Evolutionary conservation across 2,329 filamentous ascomycete species (phyloP), one percentile per base, ranked within the genome.

Genomic region (Apiospora sp.): DNA sequence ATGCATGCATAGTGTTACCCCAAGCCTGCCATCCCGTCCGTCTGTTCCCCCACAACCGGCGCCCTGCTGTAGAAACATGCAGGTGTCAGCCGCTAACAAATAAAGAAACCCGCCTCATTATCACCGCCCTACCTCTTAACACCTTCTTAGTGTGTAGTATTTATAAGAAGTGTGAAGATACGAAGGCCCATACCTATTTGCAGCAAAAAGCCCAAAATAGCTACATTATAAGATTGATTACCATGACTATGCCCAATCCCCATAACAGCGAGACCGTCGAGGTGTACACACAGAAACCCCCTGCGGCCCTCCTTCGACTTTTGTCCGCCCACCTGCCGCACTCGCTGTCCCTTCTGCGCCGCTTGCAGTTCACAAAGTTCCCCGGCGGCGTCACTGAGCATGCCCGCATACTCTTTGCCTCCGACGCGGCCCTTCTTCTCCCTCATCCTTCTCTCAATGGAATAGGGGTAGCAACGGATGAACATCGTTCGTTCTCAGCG

Each of bases 341-440:
- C 75, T 89, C 90, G 5, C 82, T 93, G 19, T 86, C 89, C 7
- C 81, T 93, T 5, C 84, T 91, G 67, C 87, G 92, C n/a, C 86
- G 92, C 2, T 82, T 93, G 6, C 89, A 92, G 74, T 91, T 90
- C 79, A 83, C 86, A 30, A 83, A 81, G 68, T 80, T 83, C 49
- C 79, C 81, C 0, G 80, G 80, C 41, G 84, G 83, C 44, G 84
- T 84, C 30, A 87, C 80, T 48, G 81, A 80, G 75, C 82, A 80
- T 76, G 84, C 82, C 7, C 87, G 78, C 71, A 81, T 87, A 10
- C 76, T 90, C 22, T 80, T 84, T 64, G 81, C 80, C 16, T 81
- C 80, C 5, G 34, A 68, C 27, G 24, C 41, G 0, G 73, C 79
- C 12, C 44, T 58, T 44, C 48, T 46, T 54, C 43, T 27, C n/a